Evolutionary conservation across 2,329 filamentous ascomycete genomes (phyloP), one percentile per base, ranked within the genome.

Genomic region (Furcasterigmium furcatum): DNA sequence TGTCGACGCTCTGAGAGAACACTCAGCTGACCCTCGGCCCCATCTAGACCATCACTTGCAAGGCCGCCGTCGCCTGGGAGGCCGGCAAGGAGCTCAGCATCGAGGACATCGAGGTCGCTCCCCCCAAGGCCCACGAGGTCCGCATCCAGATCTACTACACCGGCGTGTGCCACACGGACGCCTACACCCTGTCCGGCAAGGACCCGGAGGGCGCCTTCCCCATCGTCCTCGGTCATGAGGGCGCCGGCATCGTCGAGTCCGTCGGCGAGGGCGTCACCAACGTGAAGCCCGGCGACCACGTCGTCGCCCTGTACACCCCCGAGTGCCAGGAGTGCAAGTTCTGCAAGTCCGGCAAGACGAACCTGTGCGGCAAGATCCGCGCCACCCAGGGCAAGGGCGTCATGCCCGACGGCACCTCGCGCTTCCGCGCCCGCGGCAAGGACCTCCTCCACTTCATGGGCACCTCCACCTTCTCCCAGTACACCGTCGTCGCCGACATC

Each of bases 291-390:
- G 92, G 92, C 55, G 92, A 97, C 75, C 85, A 95, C 64, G 92
- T 96, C 51, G 77, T 94, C 57, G 88, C 88, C 59, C 86, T 95
- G 51, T 95, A 95, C 78, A 97, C 91, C 39, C 94, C 94, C 55
- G 92, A 97, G 76, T 97, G 94, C 77, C 79, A 82, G 57, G 92
- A 97, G 71, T 99, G 94, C 84, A 97, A 97, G 77, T 97, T 97
- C 81, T 99, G 94, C 86, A 94, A 90, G 72, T 97, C 92, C 35
- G 94, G 92, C 74, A 99, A 99, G 85, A 97, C 92, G 61, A 96
- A 97, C 74, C 87, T 97, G 48, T 97, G 92, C 74, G 94, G 94
- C 68, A 97, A 97, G 83, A 99, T 99, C 71, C 87, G 94, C 60
- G 89, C 90, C 38, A 97, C 94, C 38, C 94, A 99, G 74, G 94